phyloP scores from a whole-genome alignment of 1,284 basidiomycete genomes.

The Austropuccinia psidii region DNA sequence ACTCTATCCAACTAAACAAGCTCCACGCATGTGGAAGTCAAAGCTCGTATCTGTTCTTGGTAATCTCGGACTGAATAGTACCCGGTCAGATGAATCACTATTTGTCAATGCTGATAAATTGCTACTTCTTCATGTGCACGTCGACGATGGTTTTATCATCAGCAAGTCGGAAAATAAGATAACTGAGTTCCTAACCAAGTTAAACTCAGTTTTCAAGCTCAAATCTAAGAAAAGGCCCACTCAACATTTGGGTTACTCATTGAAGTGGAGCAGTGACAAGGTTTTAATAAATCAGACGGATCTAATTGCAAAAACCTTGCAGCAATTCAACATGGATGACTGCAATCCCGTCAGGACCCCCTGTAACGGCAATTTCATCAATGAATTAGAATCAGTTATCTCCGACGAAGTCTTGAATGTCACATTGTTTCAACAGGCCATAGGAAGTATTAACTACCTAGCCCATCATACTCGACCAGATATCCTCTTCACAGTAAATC shows the following conservation, averaged over 20 bases:
- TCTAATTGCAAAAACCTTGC: not conserved
- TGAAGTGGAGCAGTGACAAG: not conserved
- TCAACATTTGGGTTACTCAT: not conserved
- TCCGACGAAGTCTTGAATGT: not conserved
- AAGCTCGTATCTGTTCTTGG: not conserved
- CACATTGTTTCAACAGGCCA: not conserved
- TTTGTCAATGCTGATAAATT: not conserved
- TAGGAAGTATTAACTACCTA: not conserved
- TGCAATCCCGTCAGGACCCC: not conserved
- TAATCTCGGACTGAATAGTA: not conserved
- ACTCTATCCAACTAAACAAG: not conserved
- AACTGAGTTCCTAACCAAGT: not conserved
- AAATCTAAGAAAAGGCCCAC: not conserved
- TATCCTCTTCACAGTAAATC: not conserved
- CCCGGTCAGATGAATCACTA: not conserved
- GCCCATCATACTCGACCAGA: not conserved
- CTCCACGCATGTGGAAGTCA: not conserved
- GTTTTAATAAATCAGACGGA: not conserved
- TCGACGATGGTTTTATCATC: slow-evolving; percentile 3
- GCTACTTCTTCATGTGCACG: not conserved
- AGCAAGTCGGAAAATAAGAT: too few relatives aligned
- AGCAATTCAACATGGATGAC: not conserved
- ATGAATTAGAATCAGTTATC: not conserved
- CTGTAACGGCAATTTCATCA: not conserved
- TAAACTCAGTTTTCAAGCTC: not conserved